These are phyloP conservation scores for Casuarina cunninghamiana DNA, from an alignment of 306 rosid genomes.

Conservation along the genomic window DNA sequence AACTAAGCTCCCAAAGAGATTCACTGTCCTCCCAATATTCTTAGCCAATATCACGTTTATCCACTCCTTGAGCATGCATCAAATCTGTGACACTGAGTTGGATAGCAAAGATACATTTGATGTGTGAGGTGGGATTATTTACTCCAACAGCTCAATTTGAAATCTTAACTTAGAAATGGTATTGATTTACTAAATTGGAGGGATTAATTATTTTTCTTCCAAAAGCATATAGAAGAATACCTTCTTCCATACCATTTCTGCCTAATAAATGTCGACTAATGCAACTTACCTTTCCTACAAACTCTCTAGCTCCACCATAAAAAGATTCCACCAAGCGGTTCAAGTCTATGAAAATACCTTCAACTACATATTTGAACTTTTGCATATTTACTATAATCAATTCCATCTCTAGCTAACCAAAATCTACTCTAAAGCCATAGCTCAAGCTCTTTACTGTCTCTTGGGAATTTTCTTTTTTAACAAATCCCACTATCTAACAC, in stretches of 20 bases:
- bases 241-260: neutral
- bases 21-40: neutral
- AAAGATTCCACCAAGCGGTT: no score
- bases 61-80: neutral
- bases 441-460: no score
- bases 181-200: neutral
- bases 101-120: neutral
- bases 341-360: no score
- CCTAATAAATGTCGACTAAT: no score
- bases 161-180: neutral
- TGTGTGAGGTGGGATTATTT: neutral
- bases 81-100: neutral
- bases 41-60: neutral
- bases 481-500: no score
- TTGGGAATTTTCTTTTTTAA: no score
- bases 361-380: no score
- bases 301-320: no score
- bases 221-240: neutral
- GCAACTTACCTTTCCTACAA: no score
- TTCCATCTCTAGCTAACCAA: no score
- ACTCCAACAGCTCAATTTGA: neutral
- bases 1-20: neutral
- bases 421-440: no score
- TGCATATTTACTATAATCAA: no score
- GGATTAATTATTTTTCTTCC: neutral